Conservation (phyloP, 257 asterid species). For the Salvia splendens region DNA sequence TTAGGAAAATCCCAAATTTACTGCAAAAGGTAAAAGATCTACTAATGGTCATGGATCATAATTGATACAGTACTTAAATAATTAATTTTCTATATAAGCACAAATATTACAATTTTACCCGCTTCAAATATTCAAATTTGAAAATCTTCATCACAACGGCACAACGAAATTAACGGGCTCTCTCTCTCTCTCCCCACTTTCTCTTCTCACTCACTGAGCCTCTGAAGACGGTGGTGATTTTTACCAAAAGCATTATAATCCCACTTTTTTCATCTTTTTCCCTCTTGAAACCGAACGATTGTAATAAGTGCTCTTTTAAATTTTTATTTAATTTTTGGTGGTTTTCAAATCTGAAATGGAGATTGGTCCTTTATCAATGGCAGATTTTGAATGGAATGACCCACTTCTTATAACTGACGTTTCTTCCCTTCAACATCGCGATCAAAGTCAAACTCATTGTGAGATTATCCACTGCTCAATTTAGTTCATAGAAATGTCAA, state of each 20-base stretch:
- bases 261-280: constrained; percentile 43
- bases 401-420: constrained; percentile 79
- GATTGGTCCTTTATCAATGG: constrained; percentile 51
- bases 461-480: constrained; percentile 33
- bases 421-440: constrained; percentile 47
- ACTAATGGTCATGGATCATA: neutral
- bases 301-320: constrained; percentile 33
- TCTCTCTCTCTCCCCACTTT: constrained; percentile 31
- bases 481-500: neutral
- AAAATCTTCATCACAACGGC: constrained; percentile 49
- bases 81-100: neutral
- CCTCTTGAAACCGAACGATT: constrained; percentile 29
- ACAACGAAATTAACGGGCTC: constrained; percentile 61
- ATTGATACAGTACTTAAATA: too few relatives aligned
- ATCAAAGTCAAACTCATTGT: constrained; percentile 47
- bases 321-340: constrained; percentile 12
- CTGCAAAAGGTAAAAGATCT: neutral
- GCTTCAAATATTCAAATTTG: constrained; percentile 57
- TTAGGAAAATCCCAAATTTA: neutral
- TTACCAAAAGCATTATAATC: constrained; percentile 39
- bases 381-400: constrained; percentile 58
- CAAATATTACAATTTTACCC: constrained; percentile 12
- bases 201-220: neutral
- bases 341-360: constrained; percentile 46
- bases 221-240: constrained; percentile 16